Evolutionary conservation across 2,329 filamentous ascomycete genomes (phyloP).

Genomic region (Penicillium aurantiogriseum): DNA sequence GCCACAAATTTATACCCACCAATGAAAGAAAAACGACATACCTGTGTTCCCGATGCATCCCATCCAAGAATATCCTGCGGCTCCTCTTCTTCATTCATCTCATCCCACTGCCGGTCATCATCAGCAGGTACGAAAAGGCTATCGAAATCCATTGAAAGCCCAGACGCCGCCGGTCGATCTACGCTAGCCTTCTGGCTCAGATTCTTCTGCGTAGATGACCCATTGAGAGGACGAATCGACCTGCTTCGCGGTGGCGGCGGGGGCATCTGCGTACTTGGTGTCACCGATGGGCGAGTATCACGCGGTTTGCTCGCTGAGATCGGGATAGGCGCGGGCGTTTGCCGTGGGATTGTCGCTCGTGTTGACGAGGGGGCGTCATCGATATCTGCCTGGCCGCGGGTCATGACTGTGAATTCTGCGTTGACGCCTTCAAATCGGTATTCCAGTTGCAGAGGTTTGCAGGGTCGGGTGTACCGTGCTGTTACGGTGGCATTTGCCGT

Average conservation of each 20-base stretch:
- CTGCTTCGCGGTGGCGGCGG: constrained; percentile 30
- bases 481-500: constrained; percentile 55
- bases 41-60: constrained; percentile 55
- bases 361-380: constrained; percentile 42
- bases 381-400: constrained; percentile 53
- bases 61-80: constrained; percentile 62
- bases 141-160: constrained; percentile 47
- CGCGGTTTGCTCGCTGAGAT: constrained; percentile 12
- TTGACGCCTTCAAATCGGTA: constrained; percentile 57
- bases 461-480: constrained; percentile 59
- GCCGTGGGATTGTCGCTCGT: constrained; percentile 39
- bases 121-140: constrained; percentile 63
- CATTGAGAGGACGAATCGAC: constrained; percentile 35
- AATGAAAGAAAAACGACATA: background rate
- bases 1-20: background rate
- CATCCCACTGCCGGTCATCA: constrained; percentile 61
- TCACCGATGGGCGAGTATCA: constrained; percentile 8
- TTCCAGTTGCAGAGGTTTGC: constrained; percentile 59
- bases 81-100: constrained; percentile 53
- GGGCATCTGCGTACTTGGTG: constrained; percentile 28
- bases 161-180: constrained; percentile 30
- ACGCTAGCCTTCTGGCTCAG: constrained; percentile 21
- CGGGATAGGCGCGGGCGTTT: constrained; percentile 34
- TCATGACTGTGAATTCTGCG: constrained; percentile 65
- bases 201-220: constrained; percentile 28